Conservation (phyloP, 2,329 filamentous ascomycete species). For the Hysterium pulicare region DNA sequence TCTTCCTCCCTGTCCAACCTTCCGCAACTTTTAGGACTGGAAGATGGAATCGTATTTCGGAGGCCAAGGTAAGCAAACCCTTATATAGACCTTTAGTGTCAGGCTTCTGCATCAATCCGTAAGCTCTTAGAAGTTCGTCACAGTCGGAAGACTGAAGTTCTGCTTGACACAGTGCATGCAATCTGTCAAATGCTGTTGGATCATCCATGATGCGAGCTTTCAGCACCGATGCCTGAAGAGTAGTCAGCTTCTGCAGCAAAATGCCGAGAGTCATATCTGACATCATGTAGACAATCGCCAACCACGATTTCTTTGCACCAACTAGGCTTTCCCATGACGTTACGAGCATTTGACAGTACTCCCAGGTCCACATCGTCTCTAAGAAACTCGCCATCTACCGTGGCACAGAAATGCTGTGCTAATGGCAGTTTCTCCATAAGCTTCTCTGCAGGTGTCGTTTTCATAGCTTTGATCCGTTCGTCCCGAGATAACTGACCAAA, state of each 20-base stretch:
- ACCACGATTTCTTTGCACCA: conserved; percentile 49
- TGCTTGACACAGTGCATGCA: conserved; percentile 14
- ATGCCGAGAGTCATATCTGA: no score
- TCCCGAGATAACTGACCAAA: conserved; percentile 9
- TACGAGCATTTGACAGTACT: conserved; percentile 13
- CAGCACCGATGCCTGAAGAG: conserved; percentile 19
- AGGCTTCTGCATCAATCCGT: conserved; percentile 32
- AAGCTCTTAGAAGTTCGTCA: conserved; percentile 25
- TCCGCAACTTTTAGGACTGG: conserved; percentile 38
- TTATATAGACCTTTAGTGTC: conserved; percentile 17
- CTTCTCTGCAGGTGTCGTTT: conserved; percentile 16
- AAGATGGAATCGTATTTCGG: conserved; percentile 47
- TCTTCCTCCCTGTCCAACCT: conserved; percentile 19
- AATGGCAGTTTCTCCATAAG: conserved; percentile 21
- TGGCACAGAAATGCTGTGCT: conserved; percentile 22
- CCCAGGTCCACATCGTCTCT: conserved; percentile 16
- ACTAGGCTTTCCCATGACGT: conserved; percentile 32
- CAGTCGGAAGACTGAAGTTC: conserved; percentile 19
- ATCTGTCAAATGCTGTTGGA: conserved; percentile 11
- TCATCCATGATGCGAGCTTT: conserved; percentile 31
- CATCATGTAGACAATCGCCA: conserved; percentile 48
- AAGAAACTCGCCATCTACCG: conserved; percentile 22
- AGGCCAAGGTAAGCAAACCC: conserved; percentile 32
- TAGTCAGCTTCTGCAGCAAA: no score
- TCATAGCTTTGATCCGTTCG: conserved; percentile 13